Conservation (phyloP, 2,329 filamentous ascomycete species). For the Arthroderma sp. region DNA sequence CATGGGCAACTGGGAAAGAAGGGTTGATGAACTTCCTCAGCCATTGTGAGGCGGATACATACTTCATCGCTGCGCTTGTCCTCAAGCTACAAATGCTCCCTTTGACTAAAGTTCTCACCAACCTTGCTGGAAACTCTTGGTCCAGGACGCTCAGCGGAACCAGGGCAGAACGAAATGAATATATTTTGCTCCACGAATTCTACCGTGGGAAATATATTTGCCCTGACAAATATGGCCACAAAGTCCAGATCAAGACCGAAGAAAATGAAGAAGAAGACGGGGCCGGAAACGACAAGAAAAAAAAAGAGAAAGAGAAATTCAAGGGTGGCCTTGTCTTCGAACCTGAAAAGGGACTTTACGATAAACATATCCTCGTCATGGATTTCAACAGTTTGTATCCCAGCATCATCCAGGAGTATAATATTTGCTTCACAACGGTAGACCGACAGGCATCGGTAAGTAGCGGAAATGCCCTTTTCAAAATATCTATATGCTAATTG, state of each 20-base stretch:
- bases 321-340: constrained; percentile 98
- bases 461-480: constrained; percentile 9
- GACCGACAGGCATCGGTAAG: constrained; percentile 61
- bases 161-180: constrained; percentile 93
- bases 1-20: constrained; percentile 70
- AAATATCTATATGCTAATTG: constrained; percentile 10
- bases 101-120: constrained; percentile 87
- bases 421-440: constrained; percentile 98
- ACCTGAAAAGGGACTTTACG: constrained; percentile 91
- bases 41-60: constrained; percentile 90
- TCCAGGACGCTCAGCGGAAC: constrained; percentile 90
- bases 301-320: constrained; percentile 99
- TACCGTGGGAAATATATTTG: constrained; percentile 95
- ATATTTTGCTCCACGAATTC: constrained; percentile 96
- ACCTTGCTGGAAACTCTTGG: constrained; percentile 96
- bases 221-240: constrained; percentile 82
- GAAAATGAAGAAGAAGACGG: constrained; percentile 61
- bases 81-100: constrained; percentile 84
- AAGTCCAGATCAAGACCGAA: constrained; percentile 58
- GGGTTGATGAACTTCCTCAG: constrained; percentile 87
- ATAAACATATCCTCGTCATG: constrained; percentile 98
- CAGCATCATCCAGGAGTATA: constrained; percentile 97
- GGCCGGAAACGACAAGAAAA: constrained; percentile 64
- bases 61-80: constrained; percentile 85
- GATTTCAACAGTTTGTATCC: constrained; percentile 99